These are phyloP conservation scores for Pseudotsuga menziesii DNA, from an alignment of 75 land plant species.

Conservation along the genomic window DNA sequence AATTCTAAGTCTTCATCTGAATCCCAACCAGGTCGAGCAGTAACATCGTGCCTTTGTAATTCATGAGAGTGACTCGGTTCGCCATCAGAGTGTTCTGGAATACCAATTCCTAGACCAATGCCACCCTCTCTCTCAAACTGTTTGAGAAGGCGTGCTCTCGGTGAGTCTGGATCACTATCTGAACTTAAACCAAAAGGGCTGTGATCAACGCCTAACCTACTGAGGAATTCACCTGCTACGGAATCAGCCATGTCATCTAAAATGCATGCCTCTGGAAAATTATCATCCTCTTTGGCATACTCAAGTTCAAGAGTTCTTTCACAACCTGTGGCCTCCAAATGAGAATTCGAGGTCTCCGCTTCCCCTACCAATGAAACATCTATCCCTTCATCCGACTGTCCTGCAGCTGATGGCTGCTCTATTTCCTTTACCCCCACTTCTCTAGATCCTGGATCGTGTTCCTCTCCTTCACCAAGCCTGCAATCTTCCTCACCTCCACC, in stretches of 20 bases:
- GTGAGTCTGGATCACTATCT: constrained; percentile 78
- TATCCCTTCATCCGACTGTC: not conserved
- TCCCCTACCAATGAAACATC: not conserved
- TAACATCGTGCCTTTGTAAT: not conserved
- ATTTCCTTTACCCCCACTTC: not conserved
- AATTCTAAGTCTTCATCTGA: constrained; percentile 45
- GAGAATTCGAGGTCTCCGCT: not conserved
- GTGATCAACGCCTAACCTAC: constrained; percentile 56
- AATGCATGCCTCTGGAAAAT: constrained; percentile 6
- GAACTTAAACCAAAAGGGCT: constrained; percentile 48
- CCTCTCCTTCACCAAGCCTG: not conserved
- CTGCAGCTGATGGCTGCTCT: not conserved
- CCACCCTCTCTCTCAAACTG: constrained; percentile 77
- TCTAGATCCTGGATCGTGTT: constrained; percentile 17
- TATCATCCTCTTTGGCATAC: not conserved
- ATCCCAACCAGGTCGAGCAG: constrained; percentile 6
- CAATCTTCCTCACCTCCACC: constrained; percentile 7
- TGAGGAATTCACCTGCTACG: constrained; percentile 74
- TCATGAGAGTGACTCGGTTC: not conserved
- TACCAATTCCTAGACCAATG: constrained; percentile 28
- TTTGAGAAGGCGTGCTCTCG: constrained; percentile 68
- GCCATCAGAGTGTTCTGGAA: constrained; percentile 14
- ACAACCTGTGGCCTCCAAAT: not conserved
- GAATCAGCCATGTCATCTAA: constrained; percentile 63
- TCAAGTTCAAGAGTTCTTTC: not conserved